Evolutionary conservation across 345 rosid genomes (phyloP), one percentile per base, ranked within the genome.

Genomic region (Combretum micranthum): DNA sequence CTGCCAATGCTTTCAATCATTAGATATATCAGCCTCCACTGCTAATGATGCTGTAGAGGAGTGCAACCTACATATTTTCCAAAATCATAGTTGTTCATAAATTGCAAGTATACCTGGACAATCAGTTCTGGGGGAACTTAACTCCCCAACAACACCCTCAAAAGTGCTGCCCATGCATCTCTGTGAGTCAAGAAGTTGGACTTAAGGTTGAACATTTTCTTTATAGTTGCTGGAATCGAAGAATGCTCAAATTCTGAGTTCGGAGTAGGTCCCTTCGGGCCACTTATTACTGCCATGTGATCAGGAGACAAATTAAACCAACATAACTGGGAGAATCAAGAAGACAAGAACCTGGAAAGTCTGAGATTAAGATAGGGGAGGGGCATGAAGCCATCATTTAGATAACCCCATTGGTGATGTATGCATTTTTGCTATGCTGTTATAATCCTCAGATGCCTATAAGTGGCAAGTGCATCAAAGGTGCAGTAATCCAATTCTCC

Each of bases 91-190:
- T 21, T 18, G 20, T 9, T 14, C 23, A 9, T 3, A 17, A 37
- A 19, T 14, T 20, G 47, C 48, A 25, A 12, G 17, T 23, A 3
- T 75, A 74, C 87, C 83, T 26, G 91, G 96, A 66, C 97, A 90
- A 63, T 90, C 96, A 21, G 88, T 78, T 77, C 93, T 79, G 3
- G 97, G 96, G 62, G 90, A 75, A 57, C 80, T 67, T 50, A 85
- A 64, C 61, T 72, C 78, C 43, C 75, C 74, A 32, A 85, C 79
- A 55, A 90, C 86, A 13, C 71, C 84, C 69, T 90, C 97, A 45
- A 90, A 87, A n/a, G 96, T 87, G 53, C 82, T 9, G 97, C 97
- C 96, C 97, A 87, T 59, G 97, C 97, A 76, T 90, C 97, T 70
- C 97, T 77, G 62, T 90, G 89, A 42, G 97, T 90, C 53, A 90